Base-by-base conservation (phyloP, 176 grass and related monocot species). In the Musa beccarii region DNA sequence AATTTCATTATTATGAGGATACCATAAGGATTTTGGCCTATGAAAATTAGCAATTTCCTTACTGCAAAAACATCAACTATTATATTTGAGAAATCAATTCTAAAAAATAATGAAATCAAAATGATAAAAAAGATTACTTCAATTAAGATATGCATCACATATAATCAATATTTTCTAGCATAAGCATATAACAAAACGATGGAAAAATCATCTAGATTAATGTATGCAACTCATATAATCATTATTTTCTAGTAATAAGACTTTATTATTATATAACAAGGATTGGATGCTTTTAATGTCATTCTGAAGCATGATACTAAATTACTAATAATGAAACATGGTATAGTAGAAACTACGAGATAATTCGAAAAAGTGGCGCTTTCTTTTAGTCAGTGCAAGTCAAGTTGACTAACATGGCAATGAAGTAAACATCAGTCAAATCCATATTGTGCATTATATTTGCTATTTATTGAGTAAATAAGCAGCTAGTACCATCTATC, bases 41-140 rank as follows among this genome's bases (percentile, higher is more conserved):
- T 93, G 95, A 80, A 98, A 93, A 74, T 93, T 89, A 66, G 88
- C 78, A 34, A 93, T 91, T 78, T 98, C 95, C 85, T 93, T 93
- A 50, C 95, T 98, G 90, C 78, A 80, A 15, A 80, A 22, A 66
- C 64, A 63, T 75, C 49, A 75, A 55, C 1, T 57, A 25, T 74
- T 51, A 70, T 43, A 43, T 43, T 43, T 43, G 68, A 20, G 17
- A 61, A 8, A 22, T 74, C 5, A 52, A 50, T n/a, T 12, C 11
- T 10, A 53, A 12, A 34, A 26, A 54, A 49, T 26, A 57, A 68
- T 56, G 76, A 19, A 69, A 69, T 6, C 15, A 69, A 28, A 57
- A n/a, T 11, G 20, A 14, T n/a, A 61, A 14, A 20, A 61, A n/a
- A 10, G n/a, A 17, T 5, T 16, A 14, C 13, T 16, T 17, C n/a